phyloP scores from a whole-genome alignment of 108 stramenopile species.

The Skeletonema tropicum region DNA sequence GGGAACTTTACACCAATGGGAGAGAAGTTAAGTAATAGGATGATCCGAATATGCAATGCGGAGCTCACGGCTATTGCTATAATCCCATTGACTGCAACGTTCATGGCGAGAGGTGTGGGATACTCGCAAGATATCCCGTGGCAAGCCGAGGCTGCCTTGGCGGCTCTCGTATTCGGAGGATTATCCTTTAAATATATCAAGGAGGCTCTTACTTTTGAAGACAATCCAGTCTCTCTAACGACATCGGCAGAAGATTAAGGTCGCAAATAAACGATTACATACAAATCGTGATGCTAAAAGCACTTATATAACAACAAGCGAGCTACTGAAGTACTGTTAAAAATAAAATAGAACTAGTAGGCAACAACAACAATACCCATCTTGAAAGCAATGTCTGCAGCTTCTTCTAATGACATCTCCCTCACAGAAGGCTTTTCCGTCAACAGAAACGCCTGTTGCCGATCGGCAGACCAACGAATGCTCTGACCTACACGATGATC shows the following conservation, averaged over 20 bases:
- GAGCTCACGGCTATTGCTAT: constrained; percentile 40
- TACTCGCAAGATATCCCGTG: constrained; percentile 47
- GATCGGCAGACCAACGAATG: constrained; percentile 27
- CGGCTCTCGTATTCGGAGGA: constrained; percentile 53
- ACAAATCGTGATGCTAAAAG: not conserved
- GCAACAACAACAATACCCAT: constrained; percentile 41
- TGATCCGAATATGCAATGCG: constrained; percentile 56
- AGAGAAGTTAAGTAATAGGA: constrained; percentile 38
- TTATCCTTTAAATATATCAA: constrained; percentile 72
- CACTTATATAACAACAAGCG: not conserved
- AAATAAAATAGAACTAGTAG: too few relatives aligned
- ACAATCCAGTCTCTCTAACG: constrained; percentile 20
- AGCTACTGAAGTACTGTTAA: not conserved
- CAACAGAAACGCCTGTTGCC: constrained; percentile 15
- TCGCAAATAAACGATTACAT: not conserved
- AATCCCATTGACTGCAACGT: constrained; percentile 54
- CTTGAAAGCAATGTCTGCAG: constrained; percentile 15
- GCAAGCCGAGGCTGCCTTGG: constrained; percentile 56
- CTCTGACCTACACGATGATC: constrained; percentile 28
- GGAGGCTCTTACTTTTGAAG: constrained; percentile 76
- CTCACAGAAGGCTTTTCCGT: constrained; percentile 15
- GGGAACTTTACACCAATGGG: constrained; percentile 43
- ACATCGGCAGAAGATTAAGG: not conserved
- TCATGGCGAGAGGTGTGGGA: constrained; percentile 56
- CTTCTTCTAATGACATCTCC: constrained; percentile 30